Base-by-base conservation (phyloP, 352 stramenopile genomes). In the Globisporangium ultimum region DNA sequence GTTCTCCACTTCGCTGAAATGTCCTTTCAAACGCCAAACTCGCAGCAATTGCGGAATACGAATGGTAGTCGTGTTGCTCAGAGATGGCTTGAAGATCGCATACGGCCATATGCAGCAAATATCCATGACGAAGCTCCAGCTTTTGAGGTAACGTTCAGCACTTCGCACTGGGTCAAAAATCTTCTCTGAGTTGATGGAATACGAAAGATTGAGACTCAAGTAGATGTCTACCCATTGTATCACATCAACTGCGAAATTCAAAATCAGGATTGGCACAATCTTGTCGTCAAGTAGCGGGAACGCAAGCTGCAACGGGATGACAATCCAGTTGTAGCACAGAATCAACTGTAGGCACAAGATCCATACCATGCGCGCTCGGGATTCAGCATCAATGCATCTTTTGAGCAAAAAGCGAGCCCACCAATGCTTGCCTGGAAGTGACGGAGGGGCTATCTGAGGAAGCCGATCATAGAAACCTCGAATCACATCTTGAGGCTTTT, bases 381-480 rank as follows among this genome's bases (percentile, higher is more conserved):
- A 76, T 47, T 86, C 76, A 0, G 66, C 56, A 55, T 79, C 64
- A 14, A 84, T 60, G 20, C 76, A 81, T 24, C 48, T 53, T 2
- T 45, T 49, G 28, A 76, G 55, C 7, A 88, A 52, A 0, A 87
- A 10, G 2, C 24, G 50, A 7, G 53, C 60, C 75, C 73, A 88
- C 76, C 74, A 80, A 20, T 58, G 61, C 3, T 54, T 58, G 2
- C 21, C 51, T 0, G 49, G 53, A 2, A 45, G 43, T 36, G 63
- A 45, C 2, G 65, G 63, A 1, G 58, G 53, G 3, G 63, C 57
- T 6, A 72, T 60, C 28, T 68, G 71, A 8, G 72, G 49, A 13
- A 83, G 68, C 24, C 77, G 68, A 13, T 88, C 68, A 20, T 87
- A 87, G 28, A 81, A 88, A 2, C 78, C 74, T 18, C 78, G 72